Evolutionary conservation across 768 basidiomycete species (phyloP), one percentile per base, ranked within the genome.

Genomic region (Pleurotus platypus): DNA sequence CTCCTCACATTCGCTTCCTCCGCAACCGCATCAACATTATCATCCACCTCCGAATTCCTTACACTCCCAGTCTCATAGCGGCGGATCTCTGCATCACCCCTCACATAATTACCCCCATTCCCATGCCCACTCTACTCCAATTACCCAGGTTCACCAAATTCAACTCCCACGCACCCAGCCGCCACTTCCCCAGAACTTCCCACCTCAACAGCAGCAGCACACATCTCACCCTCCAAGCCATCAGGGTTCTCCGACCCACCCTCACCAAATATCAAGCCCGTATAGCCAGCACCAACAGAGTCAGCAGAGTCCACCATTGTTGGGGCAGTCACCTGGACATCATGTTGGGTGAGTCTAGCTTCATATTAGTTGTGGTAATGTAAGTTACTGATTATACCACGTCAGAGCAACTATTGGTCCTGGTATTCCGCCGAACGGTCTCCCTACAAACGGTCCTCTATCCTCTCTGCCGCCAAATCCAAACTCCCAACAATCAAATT

Each of bases 251-350:
- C 15, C 43, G 9, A 6, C 20, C 22, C 40, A 18, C 30, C 16
- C 49, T 24, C 57, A 58, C 30, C 57, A 57, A 27, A 49, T 39
- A 47, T 49, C 30, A 18, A 49, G 50, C 24, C 62, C 60, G 8
- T 54, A 56, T 35, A 51, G 46, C 16, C 56, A 53, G 5, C 63
- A 61, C 20, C 51, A 62, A 20, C 53, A 26, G 15, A 53, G 46
- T 12, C 55, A 37, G 20, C 60, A 61, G 39, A 57, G 46, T 27
- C 37, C 61, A 18, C 58, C 48, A 15, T 5, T 43, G 27, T 18
- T 49, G 9, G 37, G 39, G 12, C 51, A 54, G 22, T 40, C 51
- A 12, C 15, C 51, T 40, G 51, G 51, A 18, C 51, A 54, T 42
- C 51, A 54, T 30, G 18, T 20, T 18, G 51, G 51, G 51, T 54